Evolutionary conservation across 176 grass and related monocot species (phyloP).

Genomic region (Zizania latifolia): DNA sequence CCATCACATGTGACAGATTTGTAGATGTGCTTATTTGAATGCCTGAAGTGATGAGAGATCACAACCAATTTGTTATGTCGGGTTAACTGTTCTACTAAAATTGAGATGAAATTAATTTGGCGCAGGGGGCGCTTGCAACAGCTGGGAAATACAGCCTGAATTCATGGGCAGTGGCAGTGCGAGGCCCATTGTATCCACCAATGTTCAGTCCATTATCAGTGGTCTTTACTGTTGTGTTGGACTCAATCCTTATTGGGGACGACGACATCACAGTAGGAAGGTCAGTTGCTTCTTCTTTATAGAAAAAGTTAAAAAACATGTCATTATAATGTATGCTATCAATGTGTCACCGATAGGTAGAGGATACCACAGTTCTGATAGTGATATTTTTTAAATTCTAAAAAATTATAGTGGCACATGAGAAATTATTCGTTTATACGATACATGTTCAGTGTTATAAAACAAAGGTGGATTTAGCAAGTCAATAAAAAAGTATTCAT

Average conservation of each 20-base stretch:
- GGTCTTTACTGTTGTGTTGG: constrained; percentile 39
- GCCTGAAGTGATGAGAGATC: background rate
- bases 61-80: too few relatives aligned
- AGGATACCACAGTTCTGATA: too few relatives aligned
- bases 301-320: too few relatives aligned
- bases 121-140: constrained; percentile 47
- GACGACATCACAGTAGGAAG: constrained; percentile 49
- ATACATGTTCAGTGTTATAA: background rate
- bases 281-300: background rate
- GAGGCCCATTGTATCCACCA: constrained; percentile 51
- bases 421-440: background rate
- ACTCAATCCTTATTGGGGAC: constrained; percentile 16
- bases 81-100: background rate
- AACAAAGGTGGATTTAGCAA: background rate
- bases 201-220: constrained; percentile 49
- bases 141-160: constrained; percentile 42
- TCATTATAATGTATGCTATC: too few relatives aligned
- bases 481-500: background rate
- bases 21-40: background rate
- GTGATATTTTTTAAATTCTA: too few relatives aligned
- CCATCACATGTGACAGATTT: background rate
- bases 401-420: too few relatives aligned
- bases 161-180: constrained; percentile 39
- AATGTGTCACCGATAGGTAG: too few relatives aligned
- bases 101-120: background rate